Percentiles rank a stretch among this genome's conserved stretches.
phyloP scores from a whole-genome alignment of 192 early-diverging fungal species.

The Jimgerdemannia flammicorona region DNA sequence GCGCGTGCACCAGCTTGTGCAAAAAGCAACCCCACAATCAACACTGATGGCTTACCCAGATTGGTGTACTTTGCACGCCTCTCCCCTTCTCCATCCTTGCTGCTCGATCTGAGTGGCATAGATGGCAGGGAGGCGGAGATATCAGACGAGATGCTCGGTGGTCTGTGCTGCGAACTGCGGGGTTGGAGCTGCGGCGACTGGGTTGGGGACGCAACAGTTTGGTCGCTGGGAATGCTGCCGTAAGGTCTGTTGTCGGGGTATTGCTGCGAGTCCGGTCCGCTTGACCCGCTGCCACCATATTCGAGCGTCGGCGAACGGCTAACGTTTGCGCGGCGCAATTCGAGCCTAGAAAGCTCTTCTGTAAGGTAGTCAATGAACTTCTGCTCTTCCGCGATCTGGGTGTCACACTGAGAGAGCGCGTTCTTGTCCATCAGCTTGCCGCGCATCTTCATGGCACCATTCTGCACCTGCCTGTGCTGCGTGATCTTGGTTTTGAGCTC shows the following conservation, averaged over 20 bases:
- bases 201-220: too few relatives aligned
- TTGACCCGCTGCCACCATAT: slow-evolving; percentile 11
- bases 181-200: slow-evolving; percentile 10
- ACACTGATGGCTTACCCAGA: slow-evolving; percentile 8
- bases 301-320: slow-evolving; percentile 1
- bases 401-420: slow-evolving; percentile 74
- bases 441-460: slow-evolving; percentile 52
- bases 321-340: slow-evolving; percentile 51
- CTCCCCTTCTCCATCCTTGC: background rate
- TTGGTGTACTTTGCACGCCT: slow-evolving; percentile 20
- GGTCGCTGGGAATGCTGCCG: background rate
- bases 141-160: slow-evolving; percentile 13
- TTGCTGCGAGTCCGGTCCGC: slow-evolving; percentile 6
- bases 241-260: slow-evolving; percentile 29
- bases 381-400: slow-evolving; percentile 58
- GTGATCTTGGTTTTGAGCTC: slow-evolving; percentile 41
- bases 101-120: too few relatives aligned
- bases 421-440: slow-evolving; percentile 53
- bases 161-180: slow-evolving; percentile 15
- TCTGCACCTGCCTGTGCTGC: slow-evolving; percentile 28
- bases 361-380: slow-evolving; percentile 67
- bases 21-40: slow-evolving; percentile 5
- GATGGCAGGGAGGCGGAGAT: slow-evolving; percentile 1
- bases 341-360: slow-evolving; percentile 59
- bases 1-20: slow-evolving; percentile 18